Evolutionary conservation across 2,329 filamentous ascomycete species (phyloP).

Genomic region (Cordyceps militaris): DNA sequence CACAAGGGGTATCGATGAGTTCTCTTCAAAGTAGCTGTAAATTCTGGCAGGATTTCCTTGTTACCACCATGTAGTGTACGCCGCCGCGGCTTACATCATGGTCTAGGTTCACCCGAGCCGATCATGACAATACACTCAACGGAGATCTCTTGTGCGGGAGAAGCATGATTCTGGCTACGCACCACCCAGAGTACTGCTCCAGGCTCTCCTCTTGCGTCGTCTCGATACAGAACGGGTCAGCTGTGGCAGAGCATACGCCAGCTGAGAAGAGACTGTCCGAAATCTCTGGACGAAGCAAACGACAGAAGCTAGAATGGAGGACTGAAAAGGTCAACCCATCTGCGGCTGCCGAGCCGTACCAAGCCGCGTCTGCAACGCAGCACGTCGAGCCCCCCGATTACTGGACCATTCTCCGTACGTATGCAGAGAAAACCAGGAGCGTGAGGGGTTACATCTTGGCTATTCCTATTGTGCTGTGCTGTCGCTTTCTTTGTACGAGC

Average conservation of each 20-base stretch:
- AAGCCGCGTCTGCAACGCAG: not conserved
- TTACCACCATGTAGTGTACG: too few relatives aligned
- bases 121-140: not conserved
- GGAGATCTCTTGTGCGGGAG: conserved; percentile 11
- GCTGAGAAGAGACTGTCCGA: not conserved
- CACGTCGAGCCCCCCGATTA: not conserved
- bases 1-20: too few relatives aligned
- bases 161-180: conserved; percentile 15
- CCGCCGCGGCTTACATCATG: too few relatives aligned
- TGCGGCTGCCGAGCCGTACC: not conserved
- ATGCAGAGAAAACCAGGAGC: not conserved
- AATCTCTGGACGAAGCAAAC: not conserved
- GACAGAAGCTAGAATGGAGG: not conserved
- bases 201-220: not conserved
- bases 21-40: too few relatives aligned
- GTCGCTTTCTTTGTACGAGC: conserved; percentile 1
- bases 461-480: not conserved
- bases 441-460: not conserved
- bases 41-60: too few relatives aligned
- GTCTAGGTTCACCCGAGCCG: too few relatives aligned
- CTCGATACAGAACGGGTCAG: conserved; percentile 5
- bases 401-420: not conserved
- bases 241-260: not conserved
- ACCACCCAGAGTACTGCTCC: conserved; percentile 14
- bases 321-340: not conserved